Percentiles rank a stretch among this genome's conserved stretches.
These are phyloP conservation scores for Neonectria ditissima DNA, from an alignment of 2,329 filamentous ascomycete species.

Conservation along the genomic window DNA sequence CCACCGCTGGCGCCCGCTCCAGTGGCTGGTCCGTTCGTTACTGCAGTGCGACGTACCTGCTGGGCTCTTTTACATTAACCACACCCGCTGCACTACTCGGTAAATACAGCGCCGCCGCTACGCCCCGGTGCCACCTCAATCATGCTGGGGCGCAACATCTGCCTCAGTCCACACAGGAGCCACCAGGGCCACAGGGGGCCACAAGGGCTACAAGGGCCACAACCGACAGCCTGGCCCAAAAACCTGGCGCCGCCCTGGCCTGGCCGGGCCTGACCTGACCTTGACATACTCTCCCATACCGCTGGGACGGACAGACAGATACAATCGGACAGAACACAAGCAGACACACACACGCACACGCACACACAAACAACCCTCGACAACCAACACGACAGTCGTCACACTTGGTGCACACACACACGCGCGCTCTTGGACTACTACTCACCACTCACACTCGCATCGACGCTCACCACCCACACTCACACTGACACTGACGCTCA, in stretches of 20 bases:
- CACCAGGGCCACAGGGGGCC: neutral
- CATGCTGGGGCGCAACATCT: constrained; percentile 15
- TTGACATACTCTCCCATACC: constrained; percentile 39
- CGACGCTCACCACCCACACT: constrained; percentile 12
- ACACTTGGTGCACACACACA: no score
- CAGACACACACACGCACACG: neutral
- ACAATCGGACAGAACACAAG: neutral
- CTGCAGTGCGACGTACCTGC: constrained; percentile 7
- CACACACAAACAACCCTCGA: constrained; percentile 15
- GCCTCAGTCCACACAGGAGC: constrained; percentile 6
- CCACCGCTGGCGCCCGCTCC: constrained; percentile 31
- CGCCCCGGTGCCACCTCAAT: constrained; percentile 25
- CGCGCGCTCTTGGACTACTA: no score
- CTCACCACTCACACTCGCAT: constrained; percentile 13
- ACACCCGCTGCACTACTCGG: constrained; percentile 8
- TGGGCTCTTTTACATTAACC: constrained; percentile 2
- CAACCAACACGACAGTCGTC: constrained; percentile 19
- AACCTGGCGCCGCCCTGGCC: constrained; percentile 30
- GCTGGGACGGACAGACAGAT: constrained; percentile 33
- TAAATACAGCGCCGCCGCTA: constrained; percentile 21
- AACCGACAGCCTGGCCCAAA: constrained; percentile 24
- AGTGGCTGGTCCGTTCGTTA: constrained; percentile 7
- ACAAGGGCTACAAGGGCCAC: constrained; percentile 9
- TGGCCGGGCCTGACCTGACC: constrained; percentile 40
- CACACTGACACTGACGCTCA: constrained; percentile 7